Conservation (phyloP, 768 basidiomycete species). For the Phaffia tasmanica region DNA sequence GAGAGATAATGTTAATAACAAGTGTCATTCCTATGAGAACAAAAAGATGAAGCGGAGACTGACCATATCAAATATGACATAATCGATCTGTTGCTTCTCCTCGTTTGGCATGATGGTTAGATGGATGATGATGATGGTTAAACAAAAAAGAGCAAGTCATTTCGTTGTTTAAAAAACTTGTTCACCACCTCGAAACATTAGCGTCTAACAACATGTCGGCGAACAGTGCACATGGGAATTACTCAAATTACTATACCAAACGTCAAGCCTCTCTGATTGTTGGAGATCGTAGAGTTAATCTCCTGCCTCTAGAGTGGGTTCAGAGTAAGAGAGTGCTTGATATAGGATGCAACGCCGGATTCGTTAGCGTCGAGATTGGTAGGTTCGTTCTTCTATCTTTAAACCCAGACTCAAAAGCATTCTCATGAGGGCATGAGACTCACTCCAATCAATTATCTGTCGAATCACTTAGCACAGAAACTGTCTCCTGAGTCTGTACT, state of each 20-base stretch:
- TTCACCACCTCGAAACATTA: too few species aligned
- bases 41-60: neutral
- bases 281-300: conserved; percentile 53
- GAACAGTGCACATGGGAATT: conserved; percentile 17
- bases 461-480: neutral
- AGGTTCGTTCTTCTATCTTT: conserved; percentile 23
- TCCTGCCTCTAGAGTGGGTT: conserved; percentile 52
- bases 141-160: too few species aligned
- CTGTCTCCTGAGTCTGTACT: neutral
- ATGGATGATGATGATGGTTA: too few species aligned
- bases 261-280: conserved; percentile 44
- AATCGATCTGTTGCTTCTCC: conserved; percentile 5
- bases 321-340: conserved; percentile 56
- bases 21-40: neutral
- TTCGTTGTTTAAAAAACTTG: too few species aligned
- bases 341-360: conserved; percentile 77
- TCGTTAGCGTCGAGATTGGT: conserved; percentile 81
- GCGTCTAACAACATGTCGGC: too few species aligned
- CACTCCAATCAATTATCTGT: neutral
- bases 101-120: too few species aligned
- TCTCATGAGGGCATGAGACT: neutral
- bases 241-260: conserved; percentile 54
- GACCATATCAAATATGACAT: conserved; percentile 25
- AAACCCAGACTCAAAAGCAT: neutral
- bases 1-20: neutral